These are phyloP conservation scores for Eudorina sp. DNA, from an alignment of 139 green algal genomes.

Conservation along the genomic window DNA sequence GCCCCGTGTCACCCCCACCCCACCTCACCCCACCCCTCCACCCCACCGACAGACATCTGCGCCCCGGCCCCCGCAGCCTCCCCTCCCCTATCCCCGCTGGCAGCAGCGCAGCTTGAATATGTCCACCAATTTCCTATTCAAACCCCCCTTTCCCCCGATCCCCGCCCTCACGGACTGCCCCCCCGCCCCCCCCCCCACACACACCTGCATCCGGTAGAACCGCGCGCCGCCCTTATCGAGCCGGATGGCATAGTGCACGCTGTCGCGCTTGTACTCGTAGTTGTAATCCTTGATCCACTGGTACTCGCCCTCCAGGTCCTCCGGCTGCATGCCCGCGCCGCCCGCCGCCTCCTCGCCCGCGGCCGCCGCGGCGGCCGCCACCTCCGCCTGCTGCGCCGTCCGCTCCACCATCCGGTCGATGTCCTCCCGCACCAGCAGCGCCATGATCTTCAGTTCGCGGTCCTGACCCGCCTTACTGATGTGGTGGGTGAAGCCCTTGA, in stretches of 20 bases:
- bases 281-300: constrained; percentile 55
- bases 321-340: constrained; percentile 2
- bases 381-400: constrained; percentile 19
- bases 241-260: constrained; percentile 28
- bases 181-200: no score
- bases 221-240: constrained; percentile 13
- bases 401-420: constrained; percentile 20
- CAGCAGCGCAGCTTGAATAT: no score
- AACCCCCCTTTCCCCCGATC: no score
- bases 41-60: no score
- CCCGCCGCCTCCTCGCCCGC: neutral
- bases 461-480: constrained; percentile 15
- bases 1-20: no score
- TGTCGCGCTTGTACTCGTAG: constrained; percentile 46
- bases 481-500: constrained; percentile 50
- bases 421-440: constrained; percentile 47
- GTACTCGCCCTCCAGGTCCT: constrained; percentile 45
- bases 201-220: constrained; percentile 44
- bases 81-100: no score
- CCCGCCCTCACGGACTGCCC: no score
- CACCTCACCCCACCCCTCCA: no score
- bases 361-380: neutral
- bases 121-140: no score
- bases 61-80: no score
- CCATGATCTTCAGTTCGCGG: constrained; percentile 47